These are phyloP conservation scores for Endocladia muricata DNA, from an alignment of 31 red algal species.

Conservation along the genomic window DNA sequence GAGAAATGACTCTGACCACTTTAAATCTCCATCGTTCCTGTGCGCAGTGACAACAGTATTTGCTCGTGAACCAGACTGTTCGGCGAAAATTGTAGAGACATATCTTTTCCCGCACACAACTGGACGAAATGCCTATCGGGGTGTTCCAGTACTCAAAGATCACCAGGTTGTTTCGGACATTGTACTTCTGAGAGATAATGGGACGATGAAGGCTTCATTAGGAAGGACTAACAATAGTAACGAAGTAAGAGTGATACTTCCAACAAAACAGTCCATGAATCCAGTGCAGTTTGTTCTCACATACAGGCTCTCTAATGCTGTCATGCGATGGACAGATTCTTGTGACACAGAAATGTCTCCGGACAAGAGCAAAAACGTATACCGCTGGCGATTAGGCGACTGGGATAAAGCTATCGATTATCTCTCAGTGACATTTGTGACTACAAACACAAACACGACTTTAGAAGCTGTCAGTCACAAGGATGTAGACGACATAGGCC, in stretches of 20 bases:
- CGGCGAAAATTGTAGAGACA: neutral
- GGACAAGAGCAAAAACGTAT: neutral
- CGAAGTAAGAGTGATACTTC: neutral
- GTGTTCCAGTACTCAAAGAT: neutral
- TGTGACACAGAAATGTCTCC: neutral
- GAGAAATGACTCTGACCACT: neutral
- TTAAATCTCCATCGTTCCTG: neutral
- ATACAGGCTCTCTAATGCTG: neutral
- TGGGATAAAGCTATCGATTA: neutral
- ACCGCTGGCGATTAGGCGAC: neutral
- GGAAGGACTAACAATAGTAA: neutral
- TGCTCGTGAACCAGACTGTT: neutral
- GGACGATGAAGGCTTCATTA: neutral
- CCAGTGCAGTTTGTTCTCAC: neutral
- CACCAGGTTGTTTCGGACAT: neutral
- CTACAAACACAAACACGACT: neutral
- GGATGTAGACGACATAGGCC: neutral
- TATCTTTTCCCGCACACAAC: slow-evolving; percentile 10
- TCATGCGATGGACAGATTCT: slow-evolving; percentile 1
- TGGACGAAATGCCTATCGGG: neutral
- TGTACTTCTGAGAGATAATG: neutral
- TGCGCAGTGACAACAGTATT: neutral
- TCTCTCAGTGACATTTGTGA: neutral
- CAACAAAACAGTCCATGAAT: neutral
- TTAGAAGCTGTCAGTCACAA: neutral